Conservation (phyloP, 192 early-diverging fungal species). For the Obelidium mucronatum region DNA sequence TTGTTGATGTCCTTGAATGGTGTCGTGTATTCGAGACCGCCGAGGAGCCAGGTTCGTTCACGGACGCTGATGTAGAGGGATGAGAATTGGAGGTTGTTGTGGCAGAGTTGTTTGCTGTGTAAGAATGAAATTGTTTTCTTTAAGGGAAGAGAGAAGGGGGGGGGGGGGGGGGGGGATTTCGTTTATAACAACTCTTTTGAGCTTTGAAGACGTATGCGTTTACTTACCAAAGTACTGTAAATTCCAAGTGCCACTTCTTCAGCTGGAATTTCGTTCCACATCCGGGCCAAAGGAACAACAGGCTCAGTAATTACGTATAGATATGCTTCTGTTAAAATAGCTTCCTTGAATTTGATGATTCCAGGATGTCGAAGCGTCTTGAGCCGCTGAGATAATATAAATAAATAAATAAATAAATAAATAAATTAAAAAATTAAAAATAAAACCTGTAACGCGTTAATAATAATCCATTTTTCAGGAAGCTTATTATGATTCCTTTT, state of each 20-base stretch:
- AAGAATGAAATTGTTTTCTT: slow-evolving; percentile 48
- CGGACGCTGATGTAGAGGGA: slow-evolving; percentile 42
- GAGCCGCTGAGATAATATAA: slow-evolving; percentile 5
- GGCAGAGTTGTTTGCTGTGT: slow-evolving; percentile 43
- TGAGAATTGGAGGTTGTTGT: slow-evolving; percentile 49
- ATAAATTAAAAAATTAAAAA: background rate
- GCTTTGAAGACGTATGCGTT: background rate
- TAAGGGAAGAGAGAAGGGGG: background rate
- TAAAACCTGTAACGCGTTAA: slow-evolving; percentile 29
- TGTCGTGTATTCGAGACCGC: slow-evolving; percentile 45
- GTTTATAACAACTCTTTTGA: no score
- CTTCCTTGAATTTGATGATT: slow-evolving; percentile 41
- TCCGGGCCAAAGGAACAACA: slow-evolving; percentile 37
- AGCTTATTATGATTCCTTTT: background rate
- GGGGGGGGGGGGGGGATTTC: no score
- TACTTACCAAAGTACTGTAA: slow-evolving; percentile 35
- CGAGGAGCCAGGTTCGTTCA: slow-evolving; percentile 41
- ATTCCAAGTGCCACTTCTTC: slow-evolving; percentile 47
- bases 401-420: background rate
- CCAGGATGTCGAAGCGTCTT: slow-evolving; percentile 49
- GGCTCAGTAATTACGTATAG: slow-evolving; percentile 47
- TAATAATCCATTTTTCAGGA: slow-evolving; percentile 29
- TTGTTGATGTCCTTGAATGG: slow-evolving; percentile 30
- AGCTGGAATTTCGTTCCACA: slow-evolving; percentile 24
- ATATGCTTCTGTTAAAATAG: slow-evolving; percentile 14